Evolutionary conservation across 179 eudicot genomes (phyloP).

Genomic region (Silene noctiflora): DNA sequence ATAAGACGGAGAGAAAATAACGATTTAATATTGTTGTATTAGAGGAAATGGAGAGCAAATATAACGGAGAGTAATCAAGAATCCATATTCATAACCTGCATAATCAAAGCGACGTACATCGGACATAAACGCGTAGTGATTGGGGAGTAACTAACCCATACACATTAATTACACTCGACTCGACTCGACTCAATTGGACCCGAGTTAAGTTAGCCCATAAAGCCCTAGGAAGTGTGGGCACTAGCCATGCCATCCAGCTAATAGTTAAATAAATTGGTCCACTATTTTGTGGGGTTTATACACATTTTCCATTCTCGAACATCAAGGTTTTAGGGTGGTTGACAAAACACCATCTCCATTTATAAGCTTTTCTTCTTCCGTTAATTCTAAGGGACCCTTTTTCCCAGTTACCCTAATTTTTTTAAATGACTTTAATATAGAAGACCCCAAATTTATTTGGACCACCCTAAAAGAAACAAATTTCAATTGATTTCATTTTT

Average conservation of each 20-base stretch:
- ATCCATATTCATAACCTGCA: background rate
- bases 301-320: conserved; percentile 21
- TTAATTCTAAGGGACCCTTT: conserved; percentile 16
- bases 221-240: conserved; percentile 20
- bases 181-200: background rate
- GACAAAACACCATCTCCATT: conserved; percentile 12
- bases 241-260: conserved; percentile 38
- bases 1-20: no score
- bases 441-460: conserved; percentile 21
- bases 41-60: no score
- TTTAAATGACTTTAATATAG: conserved; percentile 6
- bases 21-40: no score
- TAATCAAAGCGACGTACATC: background rate
- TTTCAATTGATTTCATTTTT: background rate
- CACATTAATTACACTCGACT: no score
- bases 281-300: conserved; percentile 26
- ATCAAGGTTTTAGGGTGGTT: conserved; percentile 27
- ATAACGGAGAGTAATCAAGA: no score
- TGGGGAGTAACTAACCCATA: no score
- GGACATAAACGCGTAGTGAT: no score
- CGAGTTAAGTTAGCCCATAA: conserved; percentile 6
- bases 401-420: conserved; percentile 17
- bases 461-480: conserved; percentile 26
- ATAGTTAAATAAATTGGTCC: conserved; percentile 24
- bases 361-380: background rate